Conservation (phyloP, 768 basidiomycete genomes). For the Boletus tylopilopsis region DNA sequence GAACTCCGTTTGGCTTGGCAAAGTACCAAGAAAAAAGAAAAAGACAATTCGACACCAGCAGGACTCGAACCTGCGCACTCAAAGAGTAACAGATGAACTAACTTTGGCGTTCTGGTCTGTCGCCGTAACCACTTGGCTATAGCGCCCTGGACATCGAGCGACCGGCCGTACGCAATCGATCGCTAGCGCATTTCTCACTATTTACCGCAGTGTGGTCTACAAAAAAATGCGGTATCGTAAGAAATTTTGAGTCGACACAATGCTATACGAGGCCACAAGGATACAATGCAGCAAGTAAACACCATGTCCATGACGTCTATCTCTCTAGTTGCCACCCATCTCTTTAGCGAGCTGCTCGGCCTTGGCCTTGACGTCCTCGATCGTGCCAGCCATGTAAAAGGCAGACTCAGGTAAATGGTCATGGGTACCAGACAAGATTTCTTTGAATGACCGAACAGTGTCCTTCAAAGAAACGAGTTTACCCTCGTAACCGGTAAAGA, state of each 20-base stretch:
- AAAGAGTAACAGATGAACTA: conserved; percentile 57
- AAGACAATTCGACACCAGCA: conserved; percentile 48
- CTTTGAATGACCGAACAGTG: conserved; percentile 94
- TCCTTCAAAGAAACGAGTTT: conserved; percentile 96
- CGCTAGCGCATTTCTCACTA: too few species aligned
- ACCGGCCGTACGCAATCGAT: too few species aligned
- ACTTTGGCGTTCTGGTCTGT: conserved; percentile 55
- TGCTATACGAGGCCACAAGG: conserved; percentile 6
- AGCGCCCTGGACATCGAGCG: conserved; percentile 39
- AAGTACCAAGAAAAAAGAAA: neutral
- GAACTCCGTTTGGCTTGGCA: neutral
- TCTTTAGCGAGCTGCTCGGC: conserved; percentile 97
- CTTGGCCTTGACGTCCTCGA: conserved; percentile 96
- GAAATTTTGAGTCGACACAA: conserved; percentile 9
- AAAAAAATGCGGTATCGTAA: conserved; percentile 6
- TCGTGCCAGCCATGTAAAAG: conserved; percentile 98
- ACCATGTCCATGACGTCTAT: conserved; percentile 15
- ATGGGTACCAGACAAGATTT: conserved; percentile 88
- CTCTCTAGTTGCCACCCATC: conserved; percentile 51
- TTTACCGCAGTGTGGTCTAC: too few species aligned
- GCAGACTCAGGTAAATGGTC: conserved; percentile 92
- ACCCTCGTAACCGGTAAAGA: conserved; percentile 99
- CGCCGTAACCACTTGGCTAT: conserved; percentile 81
- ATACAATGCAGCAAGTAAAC: conserved; percentile 4
- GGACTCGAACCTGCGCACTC: conserved; percentile 69